Base-by-base conservation (phyloP, 257 asterid species). In the Solanum peruvianum region DNA sequence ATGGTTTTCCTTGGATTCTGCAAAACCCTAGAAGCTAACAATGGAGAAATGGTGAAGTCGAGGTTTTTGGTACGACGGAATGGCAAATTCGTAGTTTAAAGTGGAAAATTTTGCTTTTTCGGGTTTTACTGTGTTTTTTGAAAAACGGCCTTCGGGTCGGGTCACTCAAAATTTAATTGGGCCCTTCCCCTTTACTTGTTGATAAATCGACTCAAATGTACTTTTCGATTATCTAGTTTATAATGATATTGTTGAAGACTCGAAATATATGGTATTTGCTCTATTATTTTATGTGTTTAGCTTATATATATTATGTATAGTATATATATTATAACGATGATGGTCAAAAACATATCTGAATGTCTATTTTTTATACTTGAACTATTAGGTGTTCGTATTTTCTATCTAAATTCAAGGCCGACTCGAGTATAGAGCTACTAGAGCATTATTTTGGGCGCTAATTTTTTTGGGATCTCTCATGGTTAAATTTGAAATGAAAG, bases 1-100 rank as follows among this genome's bases (percentile, higher is more conserved):
- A 92, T 92, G 2, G 0, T 41, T 39, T 75, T 12, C 14, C 11
- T 4, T 39, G 33, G 56, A 33, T 49, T 16, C 73, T 21, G 72
- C 27, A 33, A 86, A 88, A 91, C 90, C 94, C 92, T 91, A 88
- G 83, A 80, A 80, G 80, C 76, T 88, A 83, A 83, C 72, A 86
- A 80, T 64, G 86, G 58, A 18, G 81, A 31, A 81, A 72, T 37
- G 62, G 64, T 9, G 3, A 71, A 16, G n/a, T 15, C 5, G 13
- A 18, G 69, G 62, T 12, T 56, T 18, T 21, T n/a, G 58, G 6
- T 58, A 20, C 13, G 29, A 20, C 8, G 81, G 56, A 75, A 75
- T 75, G 82, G 82, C 82, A 41, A 75, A 39, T 29, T 39, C 47
- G 82, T 75, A 39, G 21, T 75, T 75, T 75, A 21, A 13, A 16